These are phyloP conservation scores for Debaryomyces udenii DNA, from an alignment of 1,139 yeast species.

Conservation along the genomic window DNA sequence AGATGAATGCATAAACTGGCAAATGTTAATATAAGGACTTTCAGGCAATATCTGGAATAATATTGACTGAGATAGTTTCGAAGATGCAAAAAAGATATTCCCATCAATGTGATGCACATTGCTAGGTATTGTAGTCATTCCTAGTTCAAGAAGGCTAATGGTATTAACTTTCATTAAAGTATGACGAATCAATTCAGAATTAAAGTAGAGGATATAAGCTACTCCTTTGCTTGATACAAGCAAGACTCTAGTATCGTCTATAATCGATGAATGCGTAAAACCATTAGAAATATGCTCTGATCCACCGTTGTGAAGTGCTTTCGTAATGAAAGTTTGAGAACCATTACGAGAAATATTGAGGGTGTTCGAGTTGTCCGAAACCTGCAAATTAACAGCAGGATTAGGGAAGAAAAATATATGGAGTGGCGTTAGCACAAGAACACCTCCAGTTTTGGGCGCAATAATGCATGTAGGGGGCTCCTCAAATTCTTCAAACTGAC, in stretches of 20 bases:
- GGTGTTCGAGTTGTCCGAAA: conserved; percentile 15
- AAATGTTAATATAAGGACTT: conserved; percentile 32
- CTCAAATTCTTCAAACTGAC: conserved; percentile 39
- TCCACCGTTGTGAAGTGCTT: conserved; percentile 11
- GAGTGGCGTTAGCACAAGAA: conserved; percentile 32
- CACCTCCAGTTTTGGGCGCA: conserved; percentile 31
- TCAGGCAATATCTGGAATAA: conserved; percentile 32
- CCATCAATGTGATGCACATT: conserved; percentile 32
- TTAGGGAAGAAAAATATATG: conserved; percentile 38
- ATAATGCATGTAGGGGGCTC: conserved; percentile 36
- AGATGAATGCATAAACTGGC: conserved; percentile 27
- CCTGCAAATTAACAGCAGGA: conserved; percentile 18
- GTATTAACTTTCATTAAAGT: conserved; percentile 19
- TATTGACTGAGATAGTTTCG: conserved; percentile 37
- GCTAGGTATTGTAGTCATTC: conserved; percentile 32
- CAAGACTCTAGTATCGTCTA: conserved; percentile 33
- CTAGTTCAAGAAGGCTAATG: conserved; percentile 33
- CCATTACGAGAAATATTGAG: conserved; percentile 15
- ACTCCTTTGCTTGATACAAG: conserved; percentile 36
- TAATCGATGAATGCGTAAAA: conserved; percentile 16
- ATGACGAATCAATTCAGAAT: conserved; percentile 12
- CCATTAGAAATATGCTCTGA: conserved; percentile 2
- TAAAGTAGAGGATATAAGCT: conserved; percentile 31
- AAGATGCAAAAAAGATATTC: conserved; percentile 36
- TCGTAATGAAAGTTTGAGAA: conserved; percentile 18